These are phyloP conservation scores for Tillandsia leiboldiana DNA, from an alignment of 176 grass and related monocot species.

Conservation along the genomic window DNA sequence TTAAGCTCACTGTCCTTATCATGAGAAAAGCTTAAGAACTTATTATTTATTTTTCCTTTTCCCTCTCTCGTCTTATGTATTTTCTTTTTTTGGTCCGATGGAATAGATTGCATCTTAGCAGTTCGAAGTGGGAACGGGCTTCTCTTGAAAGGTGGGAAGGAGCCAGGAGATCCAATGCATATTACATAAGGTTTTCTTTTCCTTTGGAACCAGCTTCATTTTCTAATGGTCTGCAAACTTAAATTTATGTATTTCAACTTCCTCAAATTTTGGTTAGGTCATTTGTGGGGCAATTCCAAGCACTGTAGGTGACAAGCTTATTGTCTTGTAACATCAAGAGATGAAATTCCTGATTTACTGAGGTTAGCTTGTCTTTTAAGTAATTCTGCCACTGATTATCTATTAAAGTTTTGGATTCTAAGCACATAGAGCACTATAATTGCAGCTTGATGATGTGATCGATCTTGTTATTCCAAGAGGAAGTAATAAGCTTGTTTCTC, in stretches of 20 bases:
- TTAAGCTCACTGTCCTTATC: too few species aligned
- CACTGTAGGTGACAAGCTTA: conserved; percentile 66
- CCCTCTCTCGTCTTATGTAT: neutral
- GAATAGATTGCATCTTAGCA: conserved; percentile 91
- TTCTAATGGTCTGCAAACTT: neutral
- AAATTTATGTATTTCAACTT: neutral
- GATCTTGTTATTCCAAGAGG: conserved; percentile 99
- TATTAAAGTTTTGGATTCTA: neutral
- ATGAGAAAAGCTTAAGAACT: neutral
- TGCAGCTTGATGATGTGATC: conserved; percentile 96
- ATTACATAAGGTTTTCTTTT: conserved; percentile 64
- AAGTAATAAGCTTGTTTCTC: conserved; percentile 84
- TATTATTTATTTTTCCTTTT: neutral
- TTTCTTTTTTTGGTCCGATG: neutral
- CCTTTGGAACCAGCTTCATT: conserved; percentile 3
- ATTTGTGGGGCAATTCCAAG: conserved; percentile 78
- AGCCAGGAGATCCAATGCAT: conserved; percentile 88
- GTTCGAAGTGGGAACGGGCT: conserved; percentile 92
- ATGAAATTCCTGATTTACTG: conserved; percentile 84
- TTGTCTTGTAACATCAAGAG: conserved; percentile 88
- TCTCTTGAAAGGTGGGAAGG: conserved; percentile 97
- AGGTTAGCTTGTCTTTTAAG: conserved; percentile 38
- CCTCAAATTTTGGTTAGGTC: conserved; percentile 27
- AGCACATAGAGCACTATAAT: neutral
- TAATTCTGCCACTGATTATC: neutral